phyloP scores from a whole-genome alignment of 192 early-diverging fungal genomes.

The Bifiguratus adelaidae region DNA sequence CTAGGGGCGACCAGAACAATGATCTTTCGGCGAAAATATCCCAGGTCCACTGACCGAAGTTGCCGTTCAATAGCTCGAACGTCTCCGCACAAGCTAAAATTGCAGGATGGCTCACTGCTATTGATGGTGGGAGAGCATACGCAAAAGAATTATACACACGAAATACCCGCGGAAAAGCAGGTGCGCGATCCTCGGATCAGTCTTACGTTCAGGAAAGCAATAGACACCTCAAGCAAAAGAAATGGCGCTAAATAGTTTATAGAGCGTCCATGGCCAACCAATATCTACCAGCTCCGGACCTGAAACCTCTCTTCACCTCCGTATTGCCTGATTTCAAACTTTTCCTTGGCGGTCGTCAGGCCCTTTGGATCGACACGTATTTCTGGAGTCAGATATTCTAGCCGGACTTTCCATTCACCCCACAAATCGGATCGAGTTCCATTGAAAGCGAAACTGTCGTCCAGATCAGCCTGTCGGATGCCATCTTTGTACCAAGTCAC shows the following conservation, averaged over 20 bases:
- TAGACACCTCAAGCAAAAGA: no score
- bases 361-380: conserved; percentile 32
- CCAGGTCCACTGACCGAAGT: no score
- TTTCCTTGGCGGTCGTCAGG: conserved; percentile 20
- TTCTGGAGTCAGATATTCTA: conserved; percentile 25
- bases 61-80: no score
- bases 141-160: neutral
- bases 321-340: conserved; percentile 19
- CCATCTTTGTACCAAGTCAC: conserved; percentile 28
- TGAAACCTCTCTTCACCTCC: no score
- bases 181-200: neutral
- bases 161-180: neutral
- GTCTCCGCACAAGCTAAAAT: neutral
- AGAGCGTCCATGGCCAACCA: no score
- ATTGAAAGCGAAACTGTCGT: conserved; percentile 15
- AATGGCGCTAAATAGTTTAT: no score
- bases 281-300: no score
- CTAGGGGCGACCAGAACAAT: neutral
- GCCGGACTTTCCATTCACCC: conserved; percentile 34
- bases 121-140: neutral
- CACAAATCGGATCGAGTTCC: conserved; percentile 5
- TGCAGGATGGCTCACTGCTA: neutral
- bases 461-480: conserved; percentile 6
- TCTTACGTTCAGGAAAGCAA: neutral
- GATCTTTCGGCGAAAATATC: neutral